These are phyloP conservation scores for Microbotryum violaceum DNA, from an alignment of 1,284 basidiomycete species.

Conservation along the genomic window DNA sequence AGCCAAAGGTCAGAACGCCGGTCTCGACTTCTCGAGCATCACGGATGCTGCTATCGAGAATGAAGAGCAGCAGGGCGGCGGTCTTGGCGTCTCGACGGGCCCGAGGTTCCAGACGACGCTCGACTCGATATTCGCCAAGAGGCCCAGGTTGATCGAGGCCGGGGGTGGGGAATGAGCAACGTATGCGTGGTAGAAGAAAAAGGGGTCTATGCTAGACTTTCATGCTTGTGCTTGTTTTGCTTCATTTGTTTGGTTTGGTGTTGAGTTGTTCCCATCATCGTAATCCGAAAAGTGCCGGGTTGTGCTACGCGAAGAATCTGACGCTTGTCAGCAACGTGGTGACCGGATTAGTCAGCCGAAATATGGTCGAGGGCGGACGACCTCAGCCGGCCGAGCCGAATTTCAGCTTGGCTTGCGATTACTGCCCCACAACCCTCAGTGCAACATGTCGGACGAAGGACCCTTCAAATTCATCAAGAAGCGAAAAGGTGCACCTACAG, in stretches of 20 bases:
- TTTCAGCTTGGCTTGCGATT: background rate
- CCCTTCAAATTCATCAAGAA: conserved; percentile 30
- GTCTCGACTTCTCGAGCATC: background rate
- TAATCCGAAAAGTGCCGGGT: background rate
- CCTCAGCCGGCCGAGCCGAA: background rate
- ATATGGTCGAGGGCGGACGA: background rate
- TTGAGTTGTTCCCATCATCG: background rate
- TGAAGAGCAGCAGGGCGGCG: background rate
- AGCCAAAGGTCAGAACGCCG: conserved; percentile 1
- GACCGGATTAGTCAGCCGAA: background rate
- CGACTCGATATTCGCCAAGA: background rate
- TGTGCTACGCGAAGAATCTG: background rate
- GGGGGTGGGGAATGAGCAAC: background rate
- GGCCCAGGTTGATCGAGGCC: background rate
- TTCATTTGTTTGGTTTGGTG: background rate
- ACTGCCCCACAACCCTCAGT: background rate
- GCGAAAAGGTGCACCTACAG: conserved; percentile 21
- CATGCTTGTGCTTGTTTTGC: no score
- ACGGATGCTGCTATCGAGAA: background rate
- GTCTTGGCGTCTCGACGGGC: background rate
- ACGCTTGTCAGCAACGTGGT: background rate
- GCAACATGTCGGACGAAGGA: conserved; percentile 9
- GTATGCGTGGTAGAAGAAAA: background rate
- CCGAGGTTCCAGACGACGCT: background rate
- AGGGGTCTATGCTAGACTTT: no score